These are phyloP conservation scores for Yarrowia galli DNA, from an alignment of 1,139 yeast genomes.

Conservation along the genomic window DNA sequence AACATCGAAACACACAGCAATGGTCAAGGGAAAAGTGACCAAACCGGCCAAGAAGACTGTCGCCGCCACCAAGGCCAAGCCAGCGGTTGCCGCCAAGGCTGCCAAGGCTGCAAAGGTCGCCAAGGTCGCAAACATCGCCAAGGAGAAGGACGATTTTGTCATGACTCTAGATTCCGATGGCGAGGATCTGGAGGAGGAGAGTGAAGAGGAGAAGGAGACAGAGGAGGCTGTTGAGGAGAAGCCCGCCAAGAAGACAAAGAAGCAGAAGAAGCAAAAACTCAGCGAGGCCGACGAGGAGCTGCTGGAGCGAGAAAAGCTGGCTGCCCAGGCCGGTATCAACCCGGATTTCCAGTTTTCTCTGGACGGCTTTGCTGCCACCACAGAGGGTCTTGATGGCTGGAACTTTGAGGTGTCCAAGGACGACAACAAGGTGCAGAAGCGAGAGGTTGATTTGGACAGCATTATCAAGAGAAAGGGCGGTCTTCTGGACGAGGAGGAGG, in stretches of 20 bases:
- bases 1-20: slow-evolving; percentile 3
- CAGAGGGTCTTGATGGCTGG: slow-evolving; percentile 75
- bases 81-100: no score
- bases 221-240: slow-evolving; percentile 41
- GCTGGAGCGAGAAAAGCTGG: slow-evolving; percentile 46
- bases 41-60: slow-evolving; percentile 12
- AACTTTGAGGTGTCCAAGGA: slow-evolving; percentile 65
- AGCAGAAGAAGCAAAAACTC: slow-evolving; percentile 45
- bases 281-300: slow-evolving; percentile 43
- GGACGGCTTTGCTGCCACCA: slow-evolving; percentile 61
- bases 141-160: slow-evolving; percentile 57
- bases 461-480: slow-evolving; percentile 72
- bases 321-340: slow-evolving; percentile 58
- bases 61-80: no score
- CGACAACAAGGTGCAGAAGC: slow-evolving; percentile 49
- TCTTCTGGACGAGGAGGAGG: slow-evolving; percentile 53
- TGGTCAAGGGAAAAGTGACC: slow-evolving; percentile 27
- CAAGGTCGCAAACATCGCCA: slow-evolving; percentile 23
- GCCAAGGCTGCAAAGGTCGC: no score
- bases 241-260: slow-evolving; percentile 47
- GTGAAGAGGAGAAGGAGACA: slow-evolving; percentile 49
- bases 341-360: slow-evolving; percentile 78
- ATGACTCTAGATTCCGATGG: slow-evolving; percentile 80
- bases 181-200: slow-evolving; percentile 61
- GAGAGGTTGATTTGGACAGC: slow-evolving; percentile 84